Evolutionary conservation across 768 basidiomycete species (phyloP), one percentile per base, ranked within the genome.

Genomic region (Crepidotus variabilis): DNA sequence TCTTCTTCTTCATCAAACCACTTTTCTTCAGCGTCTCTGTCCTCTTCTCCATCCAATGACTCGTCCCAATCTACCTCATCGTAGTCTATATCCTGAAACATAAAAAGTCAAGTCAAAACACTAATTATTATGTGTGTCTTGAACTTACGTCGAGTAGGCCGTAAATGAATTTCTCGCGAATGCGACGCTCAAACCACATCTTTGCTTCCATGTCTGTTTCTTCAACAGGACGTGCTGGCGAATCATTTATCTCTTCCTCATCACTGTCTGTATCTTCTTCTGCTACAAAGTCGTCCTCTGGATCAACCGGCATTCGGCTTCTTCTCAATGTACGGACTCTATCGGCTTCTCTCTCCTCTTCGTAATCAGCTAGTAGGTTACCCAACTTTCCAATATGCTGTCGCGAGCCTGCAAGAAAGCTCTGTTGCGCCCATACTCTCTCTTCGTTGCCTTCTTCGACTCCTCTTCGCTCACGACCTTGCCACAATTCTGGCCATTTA

Each of bases 21-120:
- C 20, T 77, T 73, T 28, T 88, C 88, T 67, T 90, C 82, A 10
- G 74, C 76, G 28, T 85, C 84, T 60, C 80, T 70, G 56, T 87
- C 86, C 57, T 79, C 73, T 18, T 83, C 81, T 20, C 59, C 69
- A 61, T 88, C 88, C 70, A 87, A 78, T 39, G 73, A 74, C 54
- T 92, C 90, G 63, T 84, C 82, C 88, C 90, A 92, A 65, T 92
- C 90, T 8, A 88, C 78, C 51, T 67, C 66, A 57, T 87, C 87
- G 56, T 92, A 92, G 61, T 90, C 81, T 32, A 86, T 78, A 4
- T 78, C 75, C 89, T 92, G 65, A 21, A 54, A 32, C 28, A 28
- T 36, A 52, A 45, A 20, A 56, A 47, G 52, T 50, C 20, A 20
- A 43, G 43, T 20, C 22, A 28, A 20, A 16, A 34, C 32, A 33